Evolutionary conservation across 208 protist genomes (phyloP).

Genomic region (Balamuthia mandrillaris): DNA sequence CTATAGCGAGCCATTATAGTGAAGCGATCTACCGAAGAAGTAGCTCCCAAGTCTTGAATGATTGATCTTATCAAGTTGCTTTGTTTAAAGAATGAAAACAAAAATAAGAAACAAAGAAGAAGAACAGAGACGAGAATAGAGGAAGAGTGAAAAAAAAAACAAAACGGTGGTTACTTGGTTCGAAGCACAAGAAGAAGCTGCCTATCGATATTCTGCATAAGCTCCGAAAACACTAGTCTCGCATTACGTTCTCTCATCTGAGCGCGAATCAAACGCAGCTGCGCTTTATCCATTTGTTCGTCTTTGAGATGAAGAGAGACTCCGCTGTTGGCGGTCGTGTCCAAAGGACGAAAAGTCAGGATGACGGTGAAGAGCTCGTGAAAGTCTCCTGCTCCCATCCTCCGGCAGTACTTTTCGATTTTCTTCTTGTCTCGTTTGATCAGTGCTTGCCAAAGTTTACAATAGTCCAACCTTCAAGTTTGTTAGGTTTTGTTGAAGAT

Average conservation of each 20-base stretch:
- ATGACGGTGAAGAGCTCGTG: slow-evolving; percentile 35
- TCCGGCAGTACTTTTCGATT: slow-evolving; percentile 34
- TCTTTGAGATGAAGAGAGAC: background rate
- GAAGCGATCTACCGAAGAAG: background rate
- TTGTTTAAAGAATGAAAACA: background rate
- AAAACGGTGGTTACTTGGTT: background rate
- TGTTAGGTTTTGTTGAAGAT: background rate
- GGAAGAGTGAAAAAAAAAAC: background rate
- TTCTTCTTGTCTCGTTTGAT: slow-evolving; percentile 7
- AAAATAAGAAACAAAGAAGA: background rate
- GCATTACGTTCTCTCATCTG: background rate
- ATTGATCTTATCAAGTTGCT: slow-evolving; percentile 18
- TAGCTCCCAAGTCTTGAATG: background rate
- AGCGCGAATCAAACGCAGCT: background rate
- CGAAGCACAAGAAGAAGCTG: slow-evolving; percentile 8
- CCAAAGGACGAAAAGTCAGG: background rate
- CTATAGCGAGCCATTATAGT: background rate
- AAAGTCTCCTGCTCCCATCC: slow-evolving; percentile 3
- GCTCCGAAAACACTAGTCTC: background rate
- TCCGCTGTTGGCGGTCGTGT: background rate
- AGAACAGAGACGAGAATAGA: background rate
- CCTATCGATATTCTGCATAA: slow-evolving; percentile 8
- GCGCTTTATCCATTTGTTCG: background rate
- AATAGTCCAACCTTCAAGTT: slow-evolving; percentile 38
- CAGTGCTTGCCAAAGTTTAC: slow-evolving; percentile 57